Conservation (phyloP, 768 basidiomycete genomes). For the Sutorius australiensis region DNA sequence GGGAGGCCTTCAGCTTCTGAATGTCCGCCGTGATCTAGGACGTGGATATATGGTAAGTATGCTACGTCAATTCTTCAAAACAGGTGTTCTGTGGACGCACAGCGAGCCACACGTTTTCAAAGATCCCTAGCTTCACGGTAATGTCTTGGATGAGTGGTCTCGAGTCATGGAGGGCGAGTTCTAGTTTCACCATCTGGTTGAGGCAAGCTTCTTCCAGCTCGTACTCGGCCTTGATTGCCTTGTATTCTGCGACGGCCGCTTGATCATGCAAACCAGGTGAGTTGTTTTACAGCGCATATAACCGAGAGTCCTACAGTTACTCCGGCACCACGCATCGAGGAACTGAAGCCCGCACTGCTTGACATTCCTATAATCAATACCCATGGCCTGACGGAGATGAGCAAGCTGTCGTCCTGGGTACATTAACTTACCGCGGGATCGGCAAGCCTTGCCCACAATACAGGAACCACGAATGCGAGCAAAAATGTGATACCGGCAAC, state of each 20-base stretch:
- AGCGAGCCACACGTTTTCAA: conserved; percentile 19
- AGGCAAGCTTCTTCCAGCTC: conserved; percentile 13
- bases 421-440: neutral
- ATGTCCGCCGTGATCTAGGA: conserved; percentile 20
- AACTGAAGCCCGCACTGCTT: conserved; percentile 4
- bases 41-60: neutral
- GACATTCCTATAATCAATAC: conserved; percentile 3
- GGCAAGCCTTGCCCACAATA: conserved; percentile 6
- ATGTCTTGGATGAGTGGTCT: conserved; percentile 19
- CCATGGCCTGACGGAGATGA: neutral
- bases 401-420: neutral
- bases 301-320: conserved; percentile 3
- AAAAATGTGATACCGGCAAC: conserved; percentile 14
- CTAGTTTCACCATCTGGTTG: conserved; percentile 13
- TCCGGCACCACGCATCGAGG: conserved; percentile 2
- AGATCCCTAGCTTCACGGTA: conserved; percentile 15
- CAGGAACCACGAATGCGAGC: conserved; percentile 12
- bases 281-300: neutral
- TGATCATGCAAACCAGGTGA: neutral
- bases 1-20: conserved; percentile 7
- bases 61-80: neutral
- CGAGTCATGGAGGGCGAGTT: conserved; percentile 9
- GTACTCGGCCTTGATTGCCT: conserved; percentile 5
- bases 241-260: conserved; percentile 12
- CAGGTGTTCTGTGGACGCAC: conserved; percentile 2